Evolutionary conservation across 257 asterid genomes (phyloP), one percentile per base, ranked within the genome.

Genomic region (Buddleja alternifolia): DNA sequence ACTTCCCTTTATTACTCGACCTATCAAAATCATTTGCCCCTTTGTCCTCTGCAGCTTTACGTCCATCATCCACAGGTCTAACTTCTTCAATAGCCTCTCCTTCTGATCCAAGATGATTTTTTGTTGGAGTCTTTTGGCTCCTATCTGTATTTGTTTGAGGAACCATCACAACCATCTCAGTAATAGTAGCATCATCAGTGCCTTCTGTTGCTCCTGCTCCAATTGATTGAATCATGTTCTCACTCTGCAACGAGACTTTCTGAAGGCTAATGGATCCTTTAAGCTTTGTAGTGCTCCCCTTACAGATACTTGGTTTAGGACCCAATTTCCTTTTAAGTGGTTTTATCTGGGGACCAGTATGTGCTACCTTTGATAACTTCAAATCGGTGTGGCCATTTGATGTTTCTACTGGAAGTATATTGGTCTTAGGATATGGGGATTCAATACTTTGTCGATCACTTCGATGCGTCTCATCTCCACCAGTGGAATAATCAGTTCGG

Each of bases 281-380:
- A 50, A 55, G 74, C 71, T 80, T 79, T 41, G 60, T 34, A 8
- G 72, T 56, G 24, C 56, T 78, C 75, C 74, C 87, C 70, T 78
- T 83, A 54, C 70, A 61, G 37, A 71, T 36, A 51, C 73, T 66
- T 44, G 82, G 82, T 69, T 76, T 77, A 24, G 93, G 77, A 36
- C 86, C 92, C 78, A 76, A 58, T 34, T 82, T 87, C 67, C 63
- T 76, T 78, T 73, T 73, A 25, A 29, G 70, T 39, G 86, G 73
- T 72, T 83, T 86, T 23, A 71, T 39, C 64, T 51, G 70, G 41
- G 75, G 36, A 40, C 53, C 81, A 21, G 70, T 36, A 32, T 48
- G 60, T 73, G 61, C 89, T 10, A 47, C 77, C 59, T 69, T 66
- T 41, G 84, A 69, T 66, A 62, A 15, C 36, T 77, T 72, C 59